Percentiles rank a stretch among this genome's conserved stretches.
These are phyloP conservation scores for Chaetothyriales sp. DNA, from an alignment of 2,329 filamentous ascomycete genomes.

Conservation along the genomic window DNA sequence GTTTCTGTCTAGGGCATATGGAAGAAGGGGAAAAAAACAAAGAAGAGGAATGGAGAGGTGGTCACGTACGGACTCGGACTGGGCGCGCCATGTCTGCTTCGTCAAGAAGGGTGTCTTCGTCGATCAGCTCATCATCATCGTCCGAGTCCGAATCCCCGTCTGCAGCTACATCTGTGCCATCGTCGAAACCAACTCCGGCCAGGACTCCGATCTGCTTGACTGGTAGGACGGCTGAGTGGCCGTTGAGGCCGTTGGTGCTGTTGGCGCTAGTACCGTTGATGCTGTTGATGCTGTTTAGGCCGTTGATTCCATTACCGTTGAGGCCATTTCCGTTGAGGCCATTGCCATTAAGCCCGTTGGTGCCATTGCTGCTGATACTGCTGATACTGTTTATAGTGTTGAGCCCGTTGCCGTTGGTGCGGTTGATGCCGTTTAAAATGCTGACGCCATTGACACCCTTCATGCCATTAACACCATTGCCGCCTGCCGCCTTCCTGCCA, in stretches of 20 bases:
- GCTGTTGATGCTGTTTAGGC: slow-evolving; percentile 6
- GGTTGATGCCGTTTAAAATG: slow-evolving; percentile 1
- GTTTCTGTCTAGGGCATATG: slow-evolving; percentile 6
- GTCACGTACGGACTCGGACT: slow-evolving; percentile 32
- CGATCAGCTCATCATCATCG: slow-evolving; percentile 80
- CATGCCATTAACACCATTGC: slow-evolving; percentile 17
- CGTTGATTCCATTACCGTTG: slow-evolving; percentile 12
- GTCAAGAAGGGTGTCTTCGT: slow-evolving; percentile 74
- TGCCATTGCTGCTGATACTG: background rate
- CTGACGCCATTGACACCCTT: slow-evolving; percentile 15
- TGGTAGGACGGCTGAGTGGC: background rate
- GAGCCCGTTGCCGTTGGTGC: background rate
- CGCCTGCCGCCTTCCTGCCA: slow-evolving; percentile 40
- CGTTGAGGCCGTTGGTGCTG: too few species aligned
- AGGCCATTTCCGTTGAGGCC: too few species aligned
- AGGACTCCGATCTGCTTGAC: slow-evolving; percentile 23
- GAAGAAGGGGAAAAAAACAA: too few species aligned
- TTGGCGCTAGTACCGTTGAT: slow-evolving; percentile 2
- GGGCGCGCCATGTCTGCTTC: slow-evolving; percentile 69
- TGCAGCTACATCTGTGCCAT: slow-evolving; percentile 50
- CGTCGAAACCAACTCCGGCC: slow-evolving; percentile 51
- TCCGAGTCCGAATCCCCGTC: slow-evolving; percentile 38
- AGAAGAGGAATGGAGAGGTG: background rate
- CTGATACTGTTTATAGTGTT: background rate
- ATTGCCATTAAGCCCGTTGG: background rate